Evolutionary conservation across 2,329 filamentous ascomycete species (phyloP).

Genomic region (Pseudogymnoascus sp.): DNA sequence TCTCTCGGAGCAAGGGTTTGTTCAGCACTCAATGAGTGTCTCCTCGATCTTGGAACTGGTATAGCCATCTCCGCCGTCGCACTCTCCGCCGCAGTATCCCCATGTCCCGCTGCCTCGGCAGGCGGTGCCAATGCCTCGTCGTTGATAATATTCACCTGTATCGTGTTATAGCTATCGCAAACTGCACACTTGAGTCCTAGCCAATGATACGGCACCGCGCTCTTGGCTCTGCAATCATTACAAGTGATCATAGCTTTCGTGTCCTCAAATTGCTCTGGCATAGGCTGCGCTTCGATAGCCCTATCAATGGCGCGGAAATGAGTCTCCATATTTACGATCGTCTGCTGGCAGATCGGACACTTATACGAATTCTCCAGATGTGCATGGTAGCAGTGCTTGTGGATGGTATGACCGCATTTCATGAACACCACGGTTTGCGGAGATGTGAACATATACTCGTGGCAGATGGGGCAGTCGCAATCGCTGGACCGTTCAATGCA

Average conservation of each 20-base stretch:
- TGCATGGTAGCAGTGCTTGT: conserved; percentile 79
- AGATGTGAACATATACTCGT: conserved; percentile 93
- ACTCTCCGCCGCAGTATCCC: conserved; percentile 15
- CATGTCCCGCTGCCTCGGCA: conserved; percentile 21
- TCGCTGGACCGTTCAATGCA: conserved; percentile 93
- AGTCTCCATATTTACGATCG: conserved; percentile 93
- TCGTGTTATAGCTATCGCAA: conserved; percentile 64
- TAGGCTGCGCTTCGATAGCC: conserved; percentile 80
- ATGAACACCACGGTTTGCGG: conserved; percentile 85
- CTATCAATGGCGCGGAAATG: conserved; percentile 88
- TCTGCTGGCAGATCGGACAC: conserved; percentile 94
- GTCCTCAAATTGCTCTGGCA: conserved; percentile 76
- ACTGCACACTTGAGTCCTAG: conserved; percentile 81
- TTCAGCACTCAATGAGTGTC: neutral
- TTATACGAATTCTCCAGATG: conserved; percentile 89
- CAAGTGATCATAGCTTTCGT: conserved; percentile 80
- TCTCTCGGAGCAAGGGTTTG: conserved; percentile 15
- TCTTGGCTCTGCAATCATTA: conserved; percentile 89
- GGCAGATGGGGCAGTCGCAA: conserved; percentile 93
- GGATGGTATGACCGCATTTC: conserved; percentile 92
- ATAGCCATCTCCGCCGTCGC: conserved; percentile 15
- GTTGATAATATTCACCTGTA: conserved; percentile 55
- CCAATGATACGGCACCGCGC: conserved; percentile 87
- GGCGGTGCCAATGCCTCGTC: conserved; percentile 23
- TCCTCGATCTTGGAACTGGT: conserved; percentile 8